Base-by-base conservation (phyloP, 1,284 basidiomycete genomes). In the Schizopora paradoxa region DNA sequence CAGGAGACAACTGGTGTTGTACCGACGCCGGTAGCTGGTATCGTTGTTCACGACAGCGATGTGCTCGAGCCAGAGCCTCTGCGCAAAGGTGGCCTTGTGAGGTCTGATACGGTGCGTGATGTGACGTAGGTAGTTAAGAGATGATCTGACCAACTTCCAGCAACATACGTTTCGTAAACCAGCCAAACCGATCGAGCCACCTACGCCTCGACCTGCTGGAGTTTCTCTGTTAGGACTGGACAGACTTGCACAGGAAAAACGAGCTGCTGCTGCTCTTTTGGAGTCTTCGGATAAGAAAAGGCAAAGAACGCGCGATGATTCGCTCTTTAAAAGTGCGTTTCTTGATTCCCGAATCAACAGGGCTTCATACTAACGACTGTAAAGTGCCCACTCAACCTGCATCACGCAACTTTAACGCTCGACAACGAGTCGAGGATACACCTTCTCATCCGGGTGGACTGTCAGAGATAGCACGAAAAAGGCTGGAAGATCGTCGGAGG, bases 401-500 rank as follows among this genome's bases (percentile, higher is more conserved):
- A 45, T 65, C 73, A 13, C 74, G 80, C 35, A 64, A 69, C 10
- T 69, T 68, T 29, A 78, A 85, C 56, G 63, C 74, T 2, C 77
- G 93, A 8, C 81, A 88, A 50, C 70, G 86, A 54, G 87, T 82
- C 0, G 86, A 88, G 54, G 92, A 95, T 55, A 97, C 93, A 0
- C 93, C 93, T 0, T 94, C 92, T n/a, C 89, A 94, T 61, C 85
- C 89, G 1, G 86, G 89, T 38, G 94, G 93, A 8, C 67, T 97
- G 23, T 87, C 87, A 0, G 85, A 91, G 21, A 66, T 70, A 1
- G 91, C 85, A 6, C 72, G 82, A 21, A 72, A 75, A 54, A 68
- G 76, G 49, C 64, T 96, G 23, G 91, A 93, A 45, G 91, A 92
- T 50, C 67, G 87, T 56, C 74, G 86, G 44, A 75, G 70, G 49